Evolutionary conservation across 1,284 basidiomycete species (phyloP), one percentile per base, ranked within the genome.

Genomic region (Rhodotorula sp.): DNA sequence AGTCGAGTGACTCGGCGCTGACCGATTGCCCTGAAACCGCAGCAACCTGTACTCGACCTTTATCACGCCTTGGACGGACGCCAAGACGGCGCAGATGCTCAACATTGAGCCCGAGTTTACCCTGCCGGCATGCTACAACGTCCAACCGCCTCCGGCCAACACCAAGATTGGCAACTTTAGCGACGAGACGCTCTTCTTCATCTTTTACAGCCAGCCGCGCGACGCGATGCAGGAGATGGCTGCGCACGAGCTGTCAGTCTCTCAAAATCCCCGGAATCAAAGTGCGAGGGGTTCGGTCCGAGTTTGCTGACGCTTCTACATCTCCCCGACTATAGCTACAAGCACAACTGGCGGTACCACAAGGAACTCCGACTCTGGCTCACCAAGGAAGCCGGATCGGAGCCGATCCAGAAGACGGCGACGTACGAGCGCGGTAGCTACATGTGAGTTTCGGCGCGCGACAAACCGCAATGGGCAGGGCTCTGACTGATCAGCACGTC

Each of bases 101-200:
- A 92, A 97, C 80, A 91, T 95, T 14, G 91, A 84, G 76, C 82
- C 83, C 34, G 82, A 95, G 79, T 98, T 91, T 80, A 90, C 92
- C 77, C 86, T 97, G 68, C 95, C 95, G 23, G 85, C 87, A 60
- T 98, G 95, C 83, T 98, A 98, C 80, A 93, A 90, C 80, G 95
- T 98, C 56, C 90, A 93, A 77, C 89, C 95, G 48, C 91, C 92
- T 43, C 89, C 93, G 60, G 91, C 93, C 10, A 90, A 92, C 70
- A 87, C 83, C 76, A 99, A 98, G 84, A 90, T 92, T 47, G 85
- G 86, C 15, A 89, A 90, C 73, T 97, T 99, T 81, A 91, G 90
- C 79, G 95, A 99, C 82, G 95, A 99, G 84, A 98, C 95, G 43
- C 83, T 99, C 52, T 98, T 99, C 83, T 97, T 93, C 86, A 95